A percentile compares a stretch with the other conserved stretches of the same genome.
Evolutionary conservation across 805 yeast species (phyloP).

Genomic region (Kodamaea sagamina): DNA sequence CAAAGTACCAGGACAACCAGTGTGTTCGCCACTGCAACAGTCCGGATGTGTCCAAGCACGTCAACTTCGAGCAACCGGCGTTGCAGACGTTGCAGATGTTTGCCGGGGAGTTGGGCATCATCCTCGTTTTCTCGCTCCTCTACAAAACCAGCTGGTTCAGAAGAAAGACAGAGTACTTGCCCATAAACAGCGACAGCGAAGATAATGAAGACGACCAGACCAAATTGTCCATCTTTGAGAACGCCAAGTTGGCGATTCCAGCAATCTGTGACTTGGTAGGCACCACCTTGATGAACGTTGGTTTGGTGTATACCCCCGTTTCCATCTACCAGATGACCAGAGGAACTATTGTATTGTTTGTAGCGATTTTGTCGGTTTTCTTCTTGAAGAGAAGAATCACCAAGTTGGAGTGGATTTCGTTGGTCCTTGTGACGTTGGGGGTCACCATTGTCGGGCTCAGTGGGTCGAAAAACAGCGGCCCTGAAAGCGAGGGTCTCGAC

Average conservation of each 20-base stretch:
- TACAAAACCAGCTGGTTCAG: slow-evolving; percentile 19
- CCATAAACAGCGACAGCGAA: slow-evolving; percentile 16
- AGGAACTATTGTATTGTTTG: slow-evolving; percentile 74
- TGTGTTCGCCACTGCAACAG: slow-evolving; percentile 59
- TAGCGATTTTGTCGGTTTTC: slow-evolving; percentile 66
- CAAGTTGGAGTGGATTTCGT: slow-evolving; percentile 66
- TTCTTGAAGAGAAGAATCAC: slow-evolving; percentile 59
- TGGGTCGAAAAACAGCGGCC: slow-evolving; percentile 45
- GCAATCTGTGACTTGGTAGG: slow-evolving; percentile 71
- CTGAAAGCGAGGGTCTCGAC: slow-evolving; percentile 13
- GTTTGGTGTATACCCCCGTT: slow-evolving; percentile 72
- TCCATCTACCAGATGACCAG: slow-evolving; percentile 85
- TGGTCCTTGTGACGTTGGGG: slow-evolving; percentile 65
- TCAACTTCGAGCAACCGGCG: slow-evolving; percentile 72
- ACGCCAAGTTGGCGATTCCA: slow-evolving; percentile 52
- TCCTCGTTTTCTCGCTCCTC: slow-evolving; percentile 39
- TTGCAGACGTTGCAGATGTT: slow-evolving; percentile 82
- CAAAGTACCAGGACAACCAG: slow-evolving; percentile 76
- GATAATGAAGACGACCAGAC: slow-evolving; percentile 12
- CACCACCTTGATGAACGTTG: slow-evolving; percentile 76
- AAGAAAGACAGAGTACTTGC: slow-evolving; percentile 18
- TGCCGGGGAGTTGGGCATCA: slow-evolving; percentile 63
- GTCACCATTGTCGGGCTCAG: slow-evolving; percentile 73
- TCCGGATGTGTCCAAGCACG: slow-evolving; percentile 44
- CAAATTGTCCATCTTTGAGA: slow-evolving; percentile 17